Evolutionary conservation across 208 protist species (phyloP).

Genomic region (Trypanosoma avium): DNA sequence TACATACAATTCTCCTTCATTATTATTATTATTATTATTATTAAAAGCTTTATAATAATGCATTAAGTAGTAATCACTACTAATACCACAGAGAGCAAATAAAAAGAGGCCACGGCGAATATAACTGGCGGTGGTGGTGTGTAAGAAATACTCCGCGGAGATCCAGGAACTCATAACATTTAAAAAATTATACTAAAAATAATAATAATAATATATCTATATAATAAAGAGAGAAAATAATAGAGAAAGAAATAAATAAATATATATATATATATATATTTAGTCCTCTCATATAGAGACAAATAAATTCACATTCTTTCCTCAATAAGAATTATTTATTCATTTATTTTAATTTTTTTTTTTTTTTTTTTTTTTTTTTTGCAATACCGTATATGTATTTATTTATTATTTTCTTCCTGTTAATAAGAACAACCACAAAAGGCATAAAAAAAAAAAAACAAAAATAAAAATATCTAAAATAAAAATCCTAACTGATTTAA

Average conservation of each 20-base stretch:
- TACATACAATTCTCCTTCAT: slow-evolving; percentile 60
- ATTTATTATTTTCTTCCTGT: too few species aligned
- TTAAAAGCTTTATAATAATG: slow-evolving; percentile 84
- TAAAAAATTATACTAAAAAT: slow-evolving; percentile 43
- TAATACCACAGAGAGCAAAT: slow-evolving; percentile 62
- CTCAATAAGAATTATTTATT: too few species aligned
- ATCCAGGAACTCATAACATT: slow-evolving; percentile 84
- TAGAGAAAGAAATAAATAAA: neutral
- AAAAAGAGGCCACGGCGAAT: slow-evolving; percentile 57
- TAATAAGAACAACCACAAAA: slow-evolving; percentile 9
- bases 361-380: too few species aligned
- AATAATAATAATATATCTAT: neutral
- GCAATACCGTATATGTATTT: too few species aligned
- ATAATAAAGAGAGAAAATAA: slow-evolving; percentile 18
- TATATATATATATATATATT: too few species aligned
- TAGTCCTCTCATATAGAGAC: too few species aligned
- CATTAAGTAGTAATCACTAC: slow-evolving; percentile 81
- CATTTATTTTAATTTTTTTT: too few species aligned
- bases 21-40: too few species aligned
- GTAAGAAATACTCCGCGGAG: slow-evolving; percentile 66
- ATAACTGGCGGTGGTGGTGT: slow-evolving; percentile 58
- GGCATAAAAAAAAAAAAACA: slow-evolving; percentile 16
- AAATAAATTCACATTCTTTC: too few species aligned
- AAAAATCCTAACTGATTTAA: slow-evolving; percentile 13
- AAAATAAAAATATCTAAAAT: slow-evolving; percentile 10